A percentile compares a stretch with the other conserved stretches of the same genome.
Evolutionary conservation across 176 grass and related monocot genomes (phyloP).

Genomic region (Juncus inflexus): DNA sequence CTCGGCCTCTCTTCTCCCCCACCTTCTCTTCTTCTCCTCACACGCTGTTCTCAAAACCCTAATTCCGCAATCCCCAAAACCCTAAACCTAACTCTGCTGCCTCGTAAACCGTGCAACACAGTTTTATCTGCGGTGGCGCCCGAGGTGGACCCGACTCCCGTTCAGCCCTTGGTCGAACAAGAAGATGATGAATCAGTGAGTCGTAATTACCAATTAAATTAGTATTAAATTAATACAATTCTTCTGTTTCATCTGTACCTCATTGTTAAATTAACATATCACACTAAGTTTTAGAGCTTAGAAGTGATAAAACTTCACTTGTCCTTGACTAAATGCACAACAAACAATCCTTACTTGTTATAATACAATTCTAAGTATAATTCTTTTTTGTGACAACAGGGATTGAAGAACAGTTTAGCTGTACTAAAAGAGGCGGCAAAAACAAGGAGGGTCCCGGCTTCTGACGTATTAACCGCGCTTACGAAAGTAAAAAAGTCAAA

Average conservation of each 20-base stretch:
- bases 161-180: conserved; percentile 7
- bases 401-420: conserved; percentile 51
- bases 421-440: conserved; percentile 83
- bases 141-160: conserved; percentile 19
- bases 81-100: background rate
- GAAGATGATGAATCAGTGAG: conserved; percentile 1
- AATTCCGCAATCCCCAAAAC: background rate
- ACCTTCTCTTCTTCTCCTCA: background rate
- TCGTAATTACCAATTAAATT: background rate
- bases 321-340: too few species aligned
- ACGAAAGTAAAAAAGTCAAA: conserved; percentile 73
- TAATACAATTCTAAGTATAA: background rate
- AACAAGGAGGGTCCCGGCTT: conserved; percentile 55
- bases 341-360: too few species aligned
- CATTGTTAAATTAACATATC: background rate
- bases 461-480: conserved; percentile 55
- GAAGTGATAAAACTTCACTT: too few species aligned
- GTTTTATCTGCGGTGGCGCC: conserved; percentile 20
- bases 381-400: conserved; percentile 31
- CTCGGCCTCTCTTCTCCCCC: background rate
- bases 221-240: background rate
- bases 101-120: background rate
- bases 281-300: too few species aligned
- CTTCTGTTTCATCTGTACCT: background rate
- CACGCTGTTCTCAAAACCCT: background rate